Evolutionary conservation across 345 rosid species (phyloP), one percentile per base, ranked within the genome.

Genomic region (Eucalyptus sp.): DNA sequence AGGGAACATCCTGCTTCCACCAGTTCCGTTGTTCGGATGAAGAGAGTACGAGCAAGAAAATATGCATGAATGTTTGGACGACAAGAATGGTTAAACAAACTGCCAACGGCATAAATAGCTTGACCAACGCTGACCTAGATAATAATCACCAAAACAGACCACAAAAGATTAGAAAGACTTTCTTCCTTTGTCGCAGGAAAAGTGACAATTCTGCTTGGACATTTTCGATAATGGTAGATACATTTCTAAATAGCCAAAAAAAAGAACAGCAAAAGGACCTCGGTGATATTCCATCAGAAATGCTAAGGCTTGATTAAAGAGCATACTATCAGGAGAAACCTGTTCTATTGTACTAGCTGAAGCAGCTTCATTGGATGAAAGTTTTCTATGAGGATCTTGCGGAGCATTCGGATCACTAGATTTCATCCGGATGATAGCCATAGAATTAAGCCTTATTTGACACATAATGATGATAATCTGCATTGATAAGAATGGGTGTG

Each of bases 61-160:
- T 96, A 97, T 86, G 96, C 95, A 89, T 97, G 96, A 91, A 97
- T 91, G 86, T 96, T 97, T 88, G 99, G 98, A 93, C 84, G 90
- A 95, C 99, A 97, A 88, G 98, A 96, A 92, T 97, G 99, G 91
- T 96, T 97, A 95, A 95, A 96, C 92, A 95, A 86, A 90, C 98
- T 96, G 90, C 95, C 99, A 88, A 90, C 90, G 88, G 56, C 88
- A 88, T 94, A 97, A 83, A 97, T 92, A 87, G 99, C 99, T 89
- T 94, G 98, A 81, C 98, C 99, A 89, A 94, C 97, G 89, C 94
- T 93, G 89, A 76, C 84, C 84, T 76, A 76, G 48, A 76, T 11
- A 76, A 76, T 20, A 10, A 76, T 76, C 24, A 95, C 94, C 96
- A 96, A 91, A 85, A 84, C 71, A 87, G 87, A 79, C 87, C 87